phyloP scores from a whole-genome alignment of 2,329 filamentous ascomycete species.

The Pseudonectria foliicola region DNA sequence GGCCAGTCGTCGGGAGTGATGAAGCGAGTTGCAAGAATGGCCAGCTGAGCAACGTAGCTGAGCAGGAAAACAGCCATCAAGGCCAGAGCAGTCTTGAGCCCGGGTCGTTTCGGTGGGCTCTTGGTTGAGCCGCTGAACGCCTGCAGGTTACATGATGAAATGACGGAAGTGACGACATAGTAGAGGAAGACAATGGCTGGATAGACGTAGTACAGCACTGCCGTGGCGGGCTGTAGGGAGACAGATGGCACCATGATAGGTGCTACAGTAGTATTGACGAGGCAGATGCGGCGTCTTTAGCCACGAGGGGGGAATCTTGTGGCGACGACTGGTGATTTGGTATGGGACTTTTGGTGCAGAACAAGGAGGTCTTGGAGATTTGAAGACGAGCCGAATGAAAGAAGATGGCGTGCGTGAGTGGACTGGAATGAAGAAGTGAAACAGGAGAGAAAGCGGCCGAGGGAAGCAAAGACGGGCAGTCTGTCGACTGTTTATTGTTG shows the following conservation, averaged over 20 bases:
- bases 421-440: too few species aligned
- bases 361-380: too few species aligned
- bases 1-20: slow-evolving; percentile 31
- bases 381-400: too few species aligned
- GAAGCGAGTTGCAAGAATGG: slow-evolving; percentile 31
- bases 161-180: slow-evolving; percentile 50
- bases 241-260: slow-evolving; percentile 10
- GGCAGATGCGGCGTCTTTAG: too few species aligned
- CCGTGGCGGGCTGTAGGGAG: slow-evolving; percentile 11
- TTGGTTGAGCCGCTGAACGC: slow-evolving; percentile 26
- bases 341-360: too few species aligned
- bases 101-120: slow-evolving; percentile 10
- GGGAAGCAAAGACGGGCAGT: too few species aligned
- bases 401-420: too few species aligned
- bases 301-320: too few species aligned
- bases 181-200: slow-evolving; percentile 40
- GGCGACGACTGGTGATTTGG: too few species aligned
- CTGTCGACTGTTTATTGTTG: too few species aligned
- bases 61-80: slow-evolving; percentile 36
- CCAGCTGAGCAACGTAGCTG: slow-evolving; percentile 42
- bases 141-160: slow-evolving; percentile 50
- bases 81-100: slow-evolving; percentile 27
- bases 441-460: too few species aligned
- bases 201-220: slow-evolving; percentile 18
- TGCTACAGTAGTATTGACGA: too few species aligned